A percentile compares a stretch with the other conserved stretches of the same genome.
Conservation (phyloP, 331 rosid species). For the Quercus phellos region DNA sequence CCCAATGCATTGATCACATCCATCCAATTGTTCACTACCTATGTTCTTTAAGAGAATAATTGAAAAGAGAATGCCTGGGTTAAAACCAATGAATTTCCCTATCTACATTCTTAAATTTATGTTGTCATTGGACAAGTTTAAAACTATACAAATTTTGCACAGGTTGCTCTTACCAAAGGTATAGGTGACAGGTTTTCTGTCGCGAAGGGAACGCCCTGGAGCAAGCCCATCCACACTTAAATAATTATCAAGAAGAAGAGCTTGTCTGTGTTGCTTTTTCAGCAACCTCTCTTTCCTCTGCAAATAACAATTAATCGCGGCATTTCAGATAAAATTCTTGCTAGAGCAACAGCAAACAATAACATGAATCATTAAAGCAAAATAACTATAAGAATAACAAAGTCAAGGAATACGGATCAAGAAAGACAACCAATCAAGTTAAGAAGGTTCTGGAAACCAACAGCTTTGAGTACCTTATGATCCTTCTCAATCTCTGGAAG, state of each 20-base stretch:
- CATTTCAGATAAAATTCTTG: not conserved
- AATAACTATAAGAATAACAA: not conserved
- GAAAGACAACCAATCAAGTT: not conserved
- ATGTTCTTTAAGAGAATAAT: not conserved
- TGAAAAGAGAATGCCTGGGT: not conserved
- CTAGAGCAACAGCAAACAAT: not conserved
- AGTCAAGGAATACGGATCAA: conserved; percentile 16
- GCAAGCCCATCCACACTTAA: conserved; percentile 68
- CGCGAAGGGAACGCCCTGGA: conserved; percentile 98
- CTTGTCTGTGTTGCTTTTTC: conserved; percentile 94
- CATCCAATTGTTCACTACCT: too few relatives aligned
- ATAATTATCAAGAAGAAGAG: conserved; percentile 92
- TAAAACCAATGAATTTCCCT: not conserved
- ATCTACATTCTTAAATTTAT: not conserved
- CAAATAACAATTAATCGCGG: conserved; percentile 12
- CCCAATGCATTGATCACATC: too few relatives aligned
- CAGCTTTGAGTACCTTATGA: conserved; percentile 66
- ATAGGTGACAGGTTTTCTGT: conserved; percentile 92
- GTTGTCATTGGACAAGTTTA: not conserved
- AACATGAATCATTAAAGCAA: not conserved
- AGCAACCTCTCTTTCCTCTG: conserved; percentile 88
- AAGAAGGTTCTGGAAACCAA: not conserved
- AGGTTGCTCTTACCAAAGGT: conserved; percentile 76
- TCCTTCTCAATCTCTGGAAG: conserved; percentile 97
- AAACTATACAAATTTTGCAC: not conserved